Evolutionary conservation across 805 yeast species (phyloP), one percentile per base, ranked within the genome.

Genomic region (Myxozyma kluyveri): DNA sequence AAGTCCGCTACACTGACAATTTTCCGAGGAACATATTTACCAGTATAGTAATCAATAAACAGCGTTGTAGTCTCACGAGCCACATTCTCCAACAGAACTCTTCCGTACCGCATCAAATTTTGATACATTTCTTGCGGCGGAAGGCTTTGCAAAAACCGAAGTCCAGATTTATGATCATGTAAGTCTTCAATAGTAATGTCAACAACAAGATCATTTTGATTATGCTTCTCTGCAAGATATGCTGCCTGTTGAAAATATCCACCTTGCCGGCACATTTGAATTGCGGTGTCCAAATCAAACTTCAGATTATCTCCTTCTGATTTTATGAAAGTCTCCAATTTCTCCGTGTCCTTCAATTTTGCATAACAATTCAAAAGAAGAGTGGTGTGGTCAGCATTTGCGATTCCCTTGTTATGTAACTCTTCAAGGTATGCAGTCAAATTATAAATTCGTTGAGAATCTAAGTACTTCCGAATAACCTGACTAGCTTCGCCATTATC

Each of bases 11-110:
- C 42, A 26, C 27, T 45, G 17, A 46, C 36, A 4, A 47, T 23
- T 39, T 52, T 54, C 24, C 49, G 39, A 1, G 88, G 84, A 26
- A 69, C 72, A 65, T 84, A 91, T 49, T 79, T 81, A 0, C 97
- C 97, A 0, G 98, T 91, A 65, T 91, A 93, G 0, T 91, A 85
- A 26, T 86, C 84, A 45, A 93, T 89, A 51, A 91, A 72, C 33
- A 93, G 69, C 27, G 83, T 83, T 1, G 96, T 89, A 0, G 96
- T 85, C 50, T 84, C 88, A 51, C 85, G 78, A 0, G 98, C 97
- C 35, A 80, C 69, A 42, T 74, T 65, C 33, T 85, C 86, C 43
- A 91, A 72, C 26, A 91, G 69, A 1, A 69, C 63, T 53, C 86
- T 81, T 2, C 91, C 83, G 62, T 78, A 81, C 26, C 82, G 82